phyloP scores from a whole-genome alignment of 148 eudicot species.

The Limonium bicolor region DNA sequence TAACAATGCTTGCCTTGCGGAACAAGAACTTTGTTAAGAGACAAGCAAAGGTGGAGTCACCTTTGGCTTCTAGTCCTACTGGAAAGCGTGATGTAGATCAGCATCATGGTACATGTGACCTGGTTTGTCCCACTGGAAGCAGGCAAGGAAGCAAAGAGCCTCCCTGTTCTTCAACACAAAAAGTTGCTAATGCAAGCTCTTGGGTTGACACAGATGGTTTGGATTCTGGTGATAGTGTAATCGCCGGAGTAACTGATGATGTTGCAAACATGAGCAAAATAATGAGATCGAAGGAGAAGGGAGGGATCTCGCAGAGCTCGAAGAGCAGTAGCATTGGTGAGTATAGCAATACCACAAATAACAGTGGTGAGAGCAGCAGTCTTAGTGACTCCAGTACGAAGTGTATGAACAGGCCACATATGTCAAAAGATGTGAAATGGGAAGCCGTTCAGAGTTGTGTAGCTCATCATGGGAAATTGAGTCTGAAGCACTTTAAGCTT shows the following conservation, averaged over 20 bases:
- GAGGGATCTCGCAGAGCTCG: conserved; percentile 69
- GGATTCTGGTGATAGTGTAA: conserved; percentile 13
- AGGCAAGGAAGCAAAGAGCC: conserved; percentile 9
- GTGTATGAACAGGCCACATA: conserved; percentile 53
- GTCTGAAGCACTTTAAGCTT: conserved; percentile 55
- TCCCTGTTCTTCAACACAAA: conserved; percentile 11
- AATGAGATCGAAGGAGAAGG: conserved; percentile 40
- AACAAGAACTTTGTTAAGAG: conserved; percentile 23
- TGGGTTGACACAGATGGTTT: conserved; percentile 13
- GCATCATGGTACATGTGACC: conserved; percentile 4
- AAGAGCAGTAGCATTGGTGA: conserved; percentile 80
- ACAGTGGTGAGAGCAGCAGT: conserved; percentile 48
- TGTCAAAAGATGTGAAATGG: conserved; percentile 77
- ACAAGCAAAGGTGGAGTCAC: conserved; percentile 20
- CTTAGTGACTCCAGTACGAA: conserved; percentile 43
- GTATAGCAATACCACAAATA: conserved; percentile 50
- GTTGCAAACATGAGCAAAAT: conserved; percentile 21
- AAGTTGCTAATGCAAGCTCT: conserved; percentile 5
- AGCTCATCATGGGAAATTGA: conserved; percentile 31
- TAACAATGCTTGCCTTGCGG: conserved; percentile 16
- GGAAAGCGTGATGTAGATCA: conserved; percentile 8
- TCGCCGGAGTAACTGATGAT: conserved; percentile 2
- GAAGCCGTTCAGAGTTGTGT: conserved; percentile 34
- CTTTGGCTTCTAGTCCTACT: conserved; percentile 13
- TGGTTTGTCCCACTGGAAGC: conserved; percentile 13